These are phyloP conservation scores for Botryotinia narcissicola DNA, from an alignment of 2,329 filamentous ascomycete genomes.

Conservation along the genomic window DNA sequence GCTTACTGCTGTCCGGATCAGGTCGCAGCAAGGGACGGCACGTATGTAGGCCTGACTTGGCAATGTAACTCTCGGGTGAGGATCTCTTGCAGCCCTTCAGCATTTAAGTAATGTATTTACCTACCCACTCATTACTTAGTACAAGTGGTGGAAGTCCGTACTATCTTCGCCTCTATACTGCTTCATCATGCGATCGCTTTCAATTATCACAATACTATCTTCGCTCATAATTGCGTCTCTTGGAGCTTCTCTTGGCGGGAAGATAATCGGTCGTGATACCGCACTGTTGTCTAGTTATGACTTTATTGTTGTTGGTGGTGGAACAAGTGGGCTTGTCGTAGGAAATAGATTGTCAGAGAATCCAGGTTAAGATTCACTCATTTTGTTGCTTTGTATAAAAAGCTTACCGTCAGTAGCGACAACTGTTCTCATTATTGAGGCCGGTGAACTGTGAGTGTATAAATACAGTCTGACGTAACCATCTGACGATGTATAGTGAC, in stretches of 20 bases:
- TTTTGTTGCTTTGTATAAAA: background rate
- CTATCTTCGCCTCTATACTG: background rate
- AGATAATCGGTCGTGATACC: conserved; percentile 1
- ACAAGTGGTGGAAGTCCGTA: background rate
- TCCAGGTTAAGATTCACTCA: background rate
- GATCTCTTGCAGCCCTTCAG: background rate
- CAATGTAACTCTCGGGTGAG: background rate
- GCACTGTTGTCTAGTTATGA: conserved; percentile 3
- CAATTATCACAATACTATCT: background rate
- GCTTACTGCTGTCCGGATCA: background rate
- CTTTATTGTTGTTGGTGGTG: conserved; percentile 16
- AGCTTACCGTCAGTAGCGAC: background rate
- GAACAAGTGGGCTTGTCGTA: conserved; percentile 13
- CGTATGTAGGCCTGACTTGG: background rate
- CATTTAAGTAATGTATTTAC: background rate
- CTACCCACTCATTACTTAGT: background rate
- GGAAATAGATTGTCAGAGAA: conserved; percentile 20
- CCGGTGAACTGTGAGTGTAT: conserved; percentile 17
- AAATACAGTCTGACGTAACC: background rate
- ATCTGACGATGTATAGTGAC: background rate
- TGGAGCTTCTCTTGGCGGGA: background rate
- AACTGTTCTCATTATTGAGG: conserved; percentile 17
- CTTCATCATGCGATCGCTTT: background rate
- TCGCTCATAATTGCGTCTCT: background rate
- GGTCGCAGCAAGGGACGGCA: background rate